Conservation (phyloP, 768 basidiomycete genomes). For the Auriscalpium orientale region DNA sequence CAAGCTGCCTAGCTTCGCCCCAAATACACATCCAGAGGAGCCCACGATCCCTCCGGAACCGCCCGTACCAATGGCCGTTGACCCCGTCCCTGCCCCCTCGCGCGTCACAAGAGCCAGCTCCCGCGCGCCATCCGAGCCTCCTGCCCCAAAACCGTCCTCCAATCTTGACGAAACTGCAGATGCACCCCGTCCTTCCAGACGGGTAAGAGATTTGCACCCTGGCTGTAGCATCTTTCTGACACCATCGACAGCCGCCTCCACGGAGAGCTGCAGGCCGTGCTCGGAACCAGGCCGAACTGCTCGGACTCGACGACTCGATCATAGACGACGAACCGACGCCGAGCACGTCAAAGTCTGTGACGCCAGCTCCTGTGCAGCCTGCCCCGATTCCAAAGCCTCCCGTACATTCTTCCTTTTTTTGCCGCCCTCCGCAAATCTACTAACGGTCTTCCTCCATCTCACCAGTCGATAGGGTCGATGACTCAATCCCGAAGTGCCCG, state of each 20-base stretch:
- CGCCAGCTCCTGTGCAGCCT: not conserved
- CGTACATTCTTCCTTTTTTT: not conserved
- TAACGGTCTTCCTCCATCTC: too few relatives aligned
- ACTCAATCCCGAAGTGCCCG: too few relatives aligned
- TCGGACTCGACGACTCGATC: not conserved
- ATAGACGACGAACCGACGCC: not conserved
- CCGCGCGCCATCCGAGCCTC: not conserved
- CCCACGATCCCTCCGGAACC: not conserved
- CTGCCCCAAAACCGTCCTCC: too few relatives aligned
- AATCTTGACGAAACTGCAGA: too few relatives aligned
- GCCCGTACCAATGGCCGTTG: not conserved
- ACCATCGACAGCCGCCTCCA: not conserved
- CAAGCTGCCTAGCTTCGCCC: not conserved
- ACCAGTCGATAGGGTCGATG: too few relatives aligned
- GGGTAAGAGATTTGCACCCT: not conserved
- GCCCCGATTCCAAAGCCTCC: not conserved
- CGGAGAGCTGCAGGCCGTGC: not conserved
- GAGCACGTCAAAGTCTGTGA: not conserved
- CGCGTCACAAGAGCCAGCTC: not conserved
- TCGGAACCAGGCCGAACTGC: not conserved
- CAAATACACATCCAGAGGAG: conserved; percentile 1
- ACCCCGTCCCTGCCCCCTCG: not conserved
- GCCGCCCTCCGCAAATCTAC: not conserved
- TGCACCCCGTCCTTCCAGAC: too few relatives aligned
- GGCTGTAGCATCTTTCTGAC: not conserved